Conservation (phyloP, 306 rosid genomes). For the Biancaea sappan region DNA sequence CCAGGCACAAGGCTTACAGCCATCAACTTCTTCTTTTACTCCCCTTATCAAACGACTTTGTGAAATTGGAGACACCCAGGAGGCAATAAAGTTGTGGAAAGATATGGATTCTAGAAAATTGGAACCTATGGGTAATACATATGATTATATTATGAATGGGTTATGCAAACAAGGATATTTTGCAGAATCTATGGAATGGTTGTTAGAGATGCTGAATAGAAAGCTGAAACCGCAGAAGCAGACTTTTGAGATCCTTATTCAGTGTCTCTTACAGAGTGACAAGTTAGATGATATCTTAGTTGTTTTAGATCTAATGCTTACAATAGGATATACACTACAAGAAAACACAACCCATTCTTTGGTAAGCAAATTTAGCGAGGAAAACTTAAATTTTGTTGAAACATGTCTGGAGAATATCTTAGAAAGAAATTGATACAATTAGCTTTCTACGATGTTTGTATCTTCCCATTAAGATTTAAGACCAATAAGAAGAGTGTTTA, state of each 20-base stretch:
- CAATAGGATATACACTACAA: slow-evolving; percentile 55
- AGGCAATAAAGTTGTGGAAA: slow-evolving; percentile 57
- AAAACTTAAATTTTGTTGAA: slow-evolving; percentile 37
- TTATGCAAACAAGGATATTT: slow-evolving; percentile 50
- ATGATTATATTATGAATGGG: slow-evolving; percentile 49
- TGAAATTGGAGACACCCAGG: slow-evolving; percentile 45
- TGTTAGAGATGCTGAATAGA: slow-evolving; percentile 49
- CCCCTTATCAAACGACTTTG: slow-evolving; percentile 54
- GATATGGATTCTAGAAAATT: slow-evolving; percentile 54
- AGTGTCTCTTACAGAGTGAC: slow-evolving; percentile 44
- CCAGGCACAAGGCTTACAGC: slow-evolving; percentile 51
- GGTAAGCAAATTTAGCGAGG: slow-evolving; percentile 46
- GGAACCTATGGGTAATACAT: slow-evolving; percentile 41
- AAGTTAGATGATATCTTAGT: slow-evolving; percentile 66
- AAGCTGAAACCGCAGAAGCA: slow-evolving; percentile 50
- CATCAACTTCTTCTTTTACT: slow-evolving; percentile 45
- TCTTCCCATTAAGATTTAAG: slow-evolving; percentile 21
- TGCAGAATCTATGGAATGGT: slow-evolving; percentile 61
- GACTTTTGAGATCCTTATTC: slow-evolving; percentile 56
- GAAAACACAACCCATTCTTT: slow-evolving; percentile 36
- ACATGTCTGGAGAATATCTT: slow-evolving; percentile 46
- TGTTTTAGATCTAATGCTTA: slow-evolving; percentile 61
- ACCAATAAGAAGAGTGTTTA: slow-evolving; percentile 21
- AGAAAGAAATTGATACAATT: slow-evolving; percentile 35
- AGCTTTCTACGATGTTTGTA: slow-evolving; percentile 32